Base-by-base conservation (phyloP, 228 moss, liverwort and hornwort genomes). In the Sphagnum fallax region DNA sequence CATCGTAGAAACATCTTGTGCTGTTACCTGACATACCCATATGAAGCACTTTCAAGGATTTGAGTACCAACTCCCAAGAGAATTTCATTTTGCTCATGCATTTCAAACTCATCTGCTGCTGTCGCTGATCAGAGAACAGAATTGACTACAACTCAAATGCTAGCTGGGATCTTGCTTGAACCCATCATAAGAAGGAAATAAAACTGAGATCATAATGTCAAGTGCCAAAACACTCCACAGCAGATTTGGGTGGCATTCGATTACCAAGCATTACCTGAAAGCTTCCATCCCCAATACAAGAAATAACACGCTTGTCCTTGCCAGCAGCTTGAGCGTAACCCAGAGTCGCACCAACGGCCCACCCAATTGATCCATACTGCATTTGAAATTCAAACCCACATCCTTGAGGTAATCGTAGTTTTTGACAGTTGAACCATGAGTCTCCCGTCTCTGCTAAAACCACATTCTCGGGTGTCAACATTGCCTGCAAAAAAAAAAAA, bases 351-450 rank as follows among this genome's bases (percentile, higher is more conserved):
- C 98, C 98, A n/a, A 98, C 98, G 2, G 94, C 87, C 98, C 98
- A 98, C 16, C 98, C 98, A 32, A 98, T 98, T 5, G 94, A 98
- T 53, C 98, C 98, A 73, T 90, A 98, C 68, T 98, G 98, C 98
- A 98, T 98, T 77, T 98, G 98, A 58, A 98, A 98, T 60, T 94
- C 98, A 72, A 69, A 89, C 49, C 72, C 53, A 67, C 90, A 91
- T 18, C 88, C 86, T 14, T 81, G 66, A 6, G 98, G 98, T 18
- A 98, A 78, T 70, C 69, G 83, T 48, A 98, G 85, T 69, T 94
- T 98, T 76, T 98, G 98, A 74, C 98, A 98, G 65, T 98, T 98
- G 83, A 98, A 98, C 94, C 98, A 98, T 15, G 94, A 74, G 79
- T 98, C 98, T 72, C 98, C 98, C 32, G 98, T 98, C 69, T 98